These are phyloP conservation scores for Camellia granthamiana DNA, from an alignment of 148 eudicot species.

Conservation along the genomic window DNA sequence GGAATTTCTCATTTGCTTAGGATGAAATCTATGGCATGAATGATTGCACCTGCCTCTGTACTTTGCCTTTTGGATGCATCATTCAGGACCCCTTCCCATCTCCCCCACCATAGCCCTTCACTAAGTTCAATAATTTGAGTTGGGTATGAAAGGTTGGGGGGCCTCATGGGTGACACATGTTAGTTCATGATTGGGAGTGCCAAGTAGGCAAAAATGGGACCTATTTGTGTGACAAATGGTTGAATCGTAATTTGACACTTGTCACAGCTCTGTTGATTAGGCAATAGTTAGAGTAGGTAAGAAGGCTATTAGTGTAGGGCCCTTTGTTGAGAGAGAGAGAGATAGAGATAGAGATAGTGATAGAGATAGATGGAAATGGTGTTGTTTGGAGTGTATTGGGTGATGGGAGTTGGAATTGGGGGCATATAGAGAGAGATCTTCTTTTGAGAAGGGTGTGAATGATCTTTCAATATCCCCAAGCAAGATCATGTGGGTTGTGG, in stretches of 20 bases:
- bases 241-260: constrained; percentile 1
- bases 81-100: constrained; percentile 21
- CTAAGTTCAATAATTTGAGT: constrained; percentile 31
- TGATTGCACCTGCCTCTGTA: constrained; percentile 32
- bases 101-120: not conserved
- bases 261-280: not conserved
- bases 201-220: constrained; percentile 14
- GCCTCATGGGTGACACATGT: constrained; percentile 29
- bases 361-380: not conserved
- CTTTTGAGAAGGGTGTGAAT: constrained; percentile 20
- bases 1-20: constrained; percentile 19
- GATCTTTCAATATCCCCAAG: constrained; percentile 37
- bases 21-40: constrained; percentile 38
- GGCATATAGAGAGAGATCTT: constrained; percentile 11
- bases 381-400: constrained; percentile 13
- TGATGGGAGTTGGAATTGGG: not conserved
- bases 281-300: not conserved
- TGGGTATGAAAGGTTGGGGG: constrained; percentile 18
- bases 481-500: constrained; percentile 55
- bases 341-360: not conserved
- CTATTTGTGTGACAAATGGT: not conserved
- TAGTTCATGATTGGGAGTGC: constrained; percentile 21
- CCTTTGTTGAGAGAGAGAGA: not conserved
- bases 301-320: not conserved
- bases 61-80: constrained; percentile 40